Conservation (phyloP, 352 stramenopile genomes). For the Elongisporangium anandrum region DNA sequence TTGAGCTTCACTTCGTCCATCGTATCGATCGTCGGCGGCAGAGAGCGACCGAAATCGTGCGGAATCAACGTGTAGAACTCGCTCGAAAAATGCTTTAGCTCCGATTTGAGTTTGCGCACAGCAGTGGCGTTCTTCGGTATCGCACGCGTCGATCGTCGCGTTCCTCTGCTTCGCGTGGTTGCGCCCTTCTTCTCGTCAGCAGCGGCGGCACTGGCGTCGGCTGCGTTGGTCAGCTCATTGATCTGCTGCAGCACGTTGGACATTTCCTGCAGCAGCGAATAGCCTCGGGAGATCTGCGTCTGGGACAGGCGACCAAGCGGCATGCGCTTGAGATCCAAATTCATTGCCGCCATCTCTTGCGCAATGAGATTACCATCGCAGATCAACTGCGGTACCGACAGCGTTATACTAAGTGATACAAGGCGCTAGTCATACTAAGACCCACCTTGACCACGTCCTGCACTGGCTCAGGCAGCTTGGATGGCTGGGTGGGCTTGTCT, state of each 20-base stretch:
- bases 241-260: constrained; percentile 48
- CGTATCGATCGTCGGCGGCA: constrained; percentile 55
- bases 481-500: constrained; percentile 24
- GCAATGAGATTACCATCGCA: constrained; percentile 46
- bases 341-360: constrained; percentile 42
- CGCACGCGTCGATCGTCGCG: constrained; percentile 16
- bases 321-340: constrained; percentile 48
- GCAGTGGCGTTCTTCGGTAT: constrained; percentile 20
- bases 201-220: not conserved
- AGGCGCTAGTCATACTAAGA: not conserved
- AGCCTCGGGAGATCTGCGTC: constrained; percentile 59
- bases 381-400: constrained; percentile 23
- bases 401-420: not conserved
- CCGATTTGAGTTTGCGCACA: constrained; percentile 35
- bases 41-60: constrained; percentile 54
- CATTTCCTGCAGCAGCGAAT: constrained; percentile 44
- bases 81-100: constrained; percentile 52
- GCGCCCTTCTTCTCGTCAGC: not conserved
- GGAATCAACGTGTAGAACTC: constrained; percentile 74
- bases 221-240: constrained; percentile 22
- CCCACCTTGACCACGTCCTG: constrained; percentile 39
- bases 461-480: constrained; percentile 25
- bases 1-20: constrained; percentile 64
- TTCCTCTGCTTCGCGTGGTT: constrained; percentile 8
- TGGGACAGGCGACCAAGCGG: constrained; percentile 54